phyloP scores from a whole-genome alignment of 371 early-diverging fungal genomes.

The Apophysomyces ossiformis region DNA sequence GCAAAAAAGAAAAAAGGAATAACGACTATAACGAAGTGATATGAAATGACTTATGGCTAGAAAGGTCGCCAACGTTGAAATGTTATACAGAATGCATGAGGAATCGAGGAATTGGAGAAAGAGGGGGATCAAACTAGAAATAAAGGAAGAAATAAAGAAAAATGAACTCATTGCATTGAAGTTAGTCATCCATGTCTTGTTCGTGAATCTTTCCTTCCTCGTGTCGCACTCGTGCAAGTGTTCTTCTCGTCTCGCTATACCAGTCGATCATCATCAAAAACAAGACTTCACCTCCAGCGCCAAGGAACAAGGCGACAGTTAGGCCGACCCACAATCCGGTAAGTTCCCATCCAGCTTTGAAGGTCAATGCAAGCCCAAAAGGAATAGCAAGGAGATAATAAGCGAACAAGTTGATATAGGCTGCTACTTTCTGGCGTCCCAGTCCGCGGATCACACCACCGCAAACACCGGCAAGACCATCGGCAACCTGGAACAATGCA shows the following conservation, averaged over 20 bases:
- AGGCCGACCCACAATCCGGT: constrained; percentile 70
- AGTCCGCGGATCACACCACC: constrained; percentile 69
- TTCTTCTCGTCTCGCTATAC: constrained; percentile 33
- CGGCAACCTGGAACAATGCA: constrained; percentile 74
- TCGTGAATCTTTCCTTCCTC: constrained; percentile 15
- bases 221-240: constrained; percentile 22
- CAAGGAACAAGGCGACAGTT: constrained; percentile 45
- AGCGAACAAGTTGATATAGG: constrained; percentile 58
- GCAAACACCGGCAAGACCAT: constrained; percentile 60
- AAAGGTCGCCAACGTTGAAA: too few species aligned
- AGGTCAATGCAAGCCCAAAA: constrained; percentile 58
- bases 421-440: constrained; percentile 67
- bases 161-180: too few species aligned
- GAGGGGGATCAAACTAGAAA: too few species aligned
- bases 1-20: too few species aligned
- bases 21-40: too few species aligned
- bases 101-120: too few species aligned
- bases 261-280: constrained; percentile 37
- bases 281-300: constrained; percentile 30
- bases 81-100: too few species aligned
- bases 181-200: neutral
- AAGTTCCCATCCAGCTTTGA: constrained; percentile 51
- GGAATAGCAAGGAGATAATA: constrained; percentile 64
- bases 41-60: too few species aligned
- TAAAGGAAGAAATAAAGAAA: too few species aligned